Evolutionary conservation across 768 basidiomycete species (phyloP).

Genomic region (Leucosporidium yakuticum): DNA sequence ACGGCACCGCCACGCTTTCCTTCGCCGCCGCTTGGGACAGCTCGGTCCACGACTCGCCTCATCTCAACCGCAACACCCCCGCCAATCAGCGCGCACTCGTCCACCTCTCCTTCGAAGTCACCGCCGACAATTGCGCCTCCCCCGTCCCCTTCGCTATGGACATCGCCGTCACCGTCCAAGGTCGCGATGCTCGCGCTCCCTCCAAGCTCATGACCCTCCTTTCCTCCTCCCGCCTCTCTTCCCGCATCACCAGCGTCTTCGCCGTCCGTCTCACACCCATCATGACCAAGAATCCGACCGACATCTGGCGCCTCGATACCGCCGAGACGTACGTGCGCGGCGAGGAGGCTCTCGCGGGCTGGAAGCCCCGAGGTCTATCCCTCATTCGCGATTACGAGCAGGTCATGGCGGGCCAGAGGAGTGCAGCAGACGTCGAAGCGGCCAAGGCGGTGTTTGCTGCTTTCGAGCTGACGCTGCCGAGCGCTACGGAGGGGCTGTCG

Average conservation of each 20-base stretch:
- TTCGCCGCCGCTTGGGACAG: slow-evolving; percentile 86
- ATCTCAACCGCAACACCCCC: slow-evolving; percentile 79
- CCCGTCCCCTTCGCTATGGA: slow-evolving; percentile 87
- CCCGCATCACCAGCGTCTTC: slow-evolving; percentile 79
- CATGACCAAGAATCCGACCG: slow-evolving; percentile 73
- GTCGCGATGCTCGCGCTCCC: slow-evolving; percentile 77
- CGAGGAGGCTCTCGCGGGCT: slow-evolving; percentile 72
- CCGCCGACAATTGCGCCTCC: slow-evolving; percentile 74
- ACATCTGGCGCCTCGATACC: slow-evolving; percentile 92
- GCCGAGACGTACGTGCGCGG: slow-evolving; percentile 90
- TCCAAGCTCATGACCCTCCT: slow-evolving; percentile 70
- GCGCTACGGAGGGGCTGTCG: slow-evolving; percentile 9
- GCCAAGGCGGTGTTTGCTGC: slow-evolving; percentile 66
- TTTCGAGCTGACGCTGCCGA: slow-evolving; percentile 20
- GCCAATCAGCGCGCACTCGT: slow-evolving; percentile 71
- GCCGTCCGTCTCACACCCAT: slow-evolving; percentile 72
- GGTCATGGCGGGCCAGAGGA: slow-evolving; percentile 63
- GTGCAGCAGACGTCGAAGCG: slow-evolving; percentile 83
- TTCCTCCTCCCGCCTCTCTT: slow-evolving; percentile 66
- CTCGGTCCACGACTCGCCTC: slow-evolving; percentile 73
- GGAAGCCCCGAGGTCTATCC: slow-evolving; percentile 82
- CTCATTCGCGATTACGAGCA: slow-evolving; percentile 79
- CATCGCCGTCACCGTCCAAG: slow-evolving; percentile 72
- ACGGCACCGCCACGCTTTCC: slow-evolving; percentile 68
- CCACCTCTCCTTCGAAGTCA: slow-evolving; percentile 68